These are phyloP conservation scores for Fusarium equiseti DNA, from an alignment of 2,329 filamentous ascomycete genomes.

Conservation along the genomic window DNA sequence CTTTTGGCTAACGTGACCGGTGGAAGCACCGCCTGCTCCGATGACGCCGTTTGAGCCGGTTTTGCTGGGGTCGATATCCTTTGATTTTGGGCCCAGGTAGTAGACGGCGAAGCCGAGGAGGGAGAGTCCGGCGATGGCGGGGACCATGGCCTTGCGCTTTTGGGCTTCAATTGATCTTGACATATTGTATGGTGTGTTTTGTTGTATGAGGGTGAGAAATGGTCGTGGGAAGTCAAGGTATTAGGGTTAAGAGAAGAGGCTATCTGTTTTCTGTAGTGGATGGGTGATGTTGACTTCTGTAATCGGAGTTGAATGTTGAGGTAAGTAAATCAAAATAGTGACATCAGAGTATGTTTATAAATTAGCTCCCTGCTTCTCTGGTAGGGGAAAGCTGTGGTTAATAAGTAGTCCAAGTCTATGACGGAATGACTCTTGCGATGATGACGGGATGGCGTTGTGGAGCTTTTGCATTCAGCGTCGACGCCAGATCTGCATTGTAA, in stretches of 20 bases:
- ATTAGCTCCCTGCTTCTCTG: not conserved
- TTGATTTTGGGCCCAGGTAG: not conserved
- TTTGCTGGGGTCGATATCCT: not conserved
- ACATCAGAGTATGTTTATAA: not conserved
- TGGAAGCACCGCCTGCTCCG: not conserved
- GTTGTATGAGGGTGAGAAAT: rapidly evolving
- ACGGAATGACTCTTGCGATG: slow-evolving; percentile 3
- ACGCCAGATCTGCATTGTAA: not conserved
- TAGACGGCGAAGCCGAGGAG: slow-evolving; percentile 5
- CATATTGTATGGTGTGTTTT: not conserved
- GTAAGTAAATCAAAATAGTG: not conserved
- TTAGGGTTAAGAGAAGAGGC: not conserved
- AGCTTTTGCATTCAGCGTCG: not conserved
- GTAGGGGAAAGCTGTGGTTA: not conserved
- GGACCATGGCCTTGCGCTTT: slow-evolving; percentile 1
- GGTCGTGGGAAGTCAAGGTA: not conserved
- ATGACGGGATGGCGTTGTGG: slow-evolving; percentile 7
- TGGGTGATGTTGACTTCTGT: not conserved
- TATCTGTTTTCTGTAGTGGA: not conserved
- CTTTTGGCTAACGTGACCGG: not conserved
- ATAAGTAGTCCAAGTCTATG: slow-evolving; percentile 2
- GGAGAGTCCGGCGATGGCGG: not conserved
- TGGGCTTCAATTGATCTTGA: slow-evolving; percentile 3
- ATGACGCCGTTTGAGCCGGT: slow-evolving; percentile 1
- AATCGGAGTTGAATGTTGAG: not conserved